Base-by-base conservation (phyloP, 805 yeast species). In the Kluyveromyces starmeri region DNA sequence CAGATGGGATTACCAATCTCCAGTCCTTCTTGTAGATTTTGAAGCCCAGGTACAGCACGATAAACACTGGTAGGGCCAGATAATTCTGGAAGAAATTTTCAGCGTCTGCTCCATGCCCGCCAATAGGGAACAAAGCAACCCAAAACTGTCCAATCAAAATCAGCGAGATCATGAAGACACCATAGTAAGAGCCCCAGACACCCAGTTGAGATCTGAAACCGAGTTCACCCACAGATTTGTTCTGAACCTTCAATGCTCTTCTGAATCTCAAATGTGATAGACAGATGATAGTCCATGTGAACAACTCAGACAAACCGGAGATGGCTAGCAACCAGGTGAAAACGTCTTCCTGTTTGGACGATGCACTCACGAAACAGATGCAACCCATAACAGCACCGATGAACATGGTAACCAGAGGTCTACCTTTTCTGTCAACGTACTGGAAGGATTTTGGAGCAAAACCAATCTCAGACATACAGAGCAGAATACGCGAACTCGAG, bases 401-500 rank as follows among this genome's bases (percentile, higher is more conserved):
- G 11, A 65, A 37, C 41, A 75, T 64, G 21, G 82, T 75, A 26
- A 67, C 64, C 27, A 73, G 57, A n/a, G 85, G 84, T 54, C 80
- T 68, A 33, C 81, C 80, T 20, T 61, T 55, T 47, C 69, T 67
- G 55, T 77, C 82, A 39, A 75, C 64, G 47, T 70, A 72, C 20
- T 70, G 73, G 44, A 71, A 55, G 51, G 45, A 50, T 35, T 56
- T 54, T 47, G 88, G 88, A 34, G 78, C 82, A 49, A 73, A 70
- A 13, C 83, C 82, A 55, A 77, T 82, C 41, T 75, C 76, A 12
- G 85, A 75, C 47, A 80, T 61, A 20, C 82, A 70, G 40, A 76
- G 74, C 36, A 80, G 53, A n/a, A 83, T 68, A 66, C 88, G 71
- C 28, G 86, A 77, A 46, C 78, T 68, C 17, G 78, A 82, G 53